Evolutionary conservation across 306 rosid species (phyloP), one percentile per base, ranked within the genome.

Genomic region (Castanospermum australe): DNA sequence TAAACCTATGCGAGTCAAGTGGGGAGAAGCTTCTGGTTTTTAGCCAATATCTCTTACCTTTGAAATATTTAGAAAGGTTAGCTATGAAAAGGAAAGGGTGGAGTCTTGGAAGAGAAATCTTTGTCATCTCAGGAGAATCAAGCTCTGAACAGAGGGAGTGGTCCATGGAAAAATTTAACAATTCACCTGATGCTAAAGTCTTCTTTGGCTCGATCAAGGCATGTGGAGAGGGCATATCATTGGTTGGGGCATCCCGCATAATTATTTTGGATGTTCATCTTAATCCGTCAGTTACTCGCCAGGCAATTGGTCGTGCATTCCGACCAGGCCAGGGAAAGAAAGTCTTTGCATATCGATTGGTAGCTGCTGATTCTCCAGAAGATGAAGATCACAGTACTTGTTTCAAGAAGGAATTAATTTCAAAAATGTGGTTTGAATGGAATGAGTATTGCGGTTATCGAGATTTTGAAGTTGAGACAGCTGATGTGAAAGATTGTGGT

Each of bases 381-480:
- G 97, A 91, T 73, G 95, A 86, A 36, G 98, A 94, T 59, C 92
- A 95, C 69, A 8, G 1, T 2, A 79, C 90, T 50, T 92, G 99
- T 82, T 92, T 85, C 86, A 92, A 86, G 82, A 95, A 95, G 80
- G 98, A 92, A 67, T 30, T 85, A 33, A 92, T 91, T 61, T 87
- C 99, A 2, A 92, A 84, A 81, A 91, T 95, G 98, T 95, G 99
- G 99, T 95, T 95, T 64, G 99, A 95, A 74, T 95, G 98, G 99
- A 92, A 92, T 0, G 92, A 95, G 70, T 86, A 86, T 35, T 91
- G 92, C 22, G 97, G 98, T 41, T 86, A 85, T 50, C 79, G 65
- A 0, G 85, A 91, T 67, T 89, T 91, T 60, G 84, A 84, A 66
- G 87, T 90, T 32, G 84, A 84, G 73, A 85, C 89, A 1, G 88